Evolutionary conservation across 495 filamentous ascomycete genomes (phyloP), one percentile per base, ranked within the genome.

Genomic region (Penicillium bovifimosum): DNA sequence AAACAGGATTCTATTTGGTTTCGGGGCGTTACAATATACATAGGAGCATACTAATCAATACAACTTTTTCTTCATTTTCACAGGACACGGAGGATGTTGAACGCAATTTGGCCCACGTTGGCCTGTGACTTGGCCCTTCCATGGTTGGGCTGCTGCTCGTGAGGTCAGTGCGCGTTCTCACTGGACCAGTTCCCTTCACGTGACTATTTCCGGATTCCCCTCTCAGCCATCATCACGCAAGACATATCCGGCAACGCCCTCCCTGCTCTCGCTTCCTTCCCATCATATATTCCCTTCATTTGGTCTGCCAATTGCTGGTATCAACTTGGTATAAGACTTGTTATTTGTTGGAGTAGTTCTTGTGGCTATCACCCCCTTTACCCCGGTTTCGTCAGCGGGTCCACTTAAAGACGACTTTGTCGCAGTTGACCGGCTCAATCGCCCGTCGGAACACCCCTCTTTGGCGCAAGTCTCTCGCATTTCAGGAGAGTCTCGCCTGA

Each of bases 21-120:
- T 45, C 17, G 2, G 36, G 52, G 55, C 58, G 58, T 24, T 36
- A 36, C 34, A 36, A 36, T 36, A 36, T 70, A 69, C 58, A 66
- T 69, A 66, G 61, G 62, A 65, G 63, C 9, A 58, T 68, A 70
- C 66, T 72, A 70, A 74, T 74, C 63, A 71, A 71, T 66, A 62
- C 53, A 55, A 62, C 55, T 52, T 44, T 41, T 8, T 38, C 43
- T 11, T 9, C 60, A 6, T 34, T 46, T 11, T 9, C 60, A 64
- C 68, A 71, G 70, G 68, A 67, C 40, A 32, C 61, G 20, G 62
- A 68, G 36, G 64, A 68, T 18, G 45, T 69, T 42, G 36, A 58
- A 29, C 58, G 47, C 63, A 66, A 67, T 49, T 33, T 68, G 50
- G 51, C 51, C n/a, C 57, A 59, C 41, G 59, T 65, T 32, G 66